Base-by-base conservation (phyloP, 441 rosid species). In the Brassica hybrid region DNA sequence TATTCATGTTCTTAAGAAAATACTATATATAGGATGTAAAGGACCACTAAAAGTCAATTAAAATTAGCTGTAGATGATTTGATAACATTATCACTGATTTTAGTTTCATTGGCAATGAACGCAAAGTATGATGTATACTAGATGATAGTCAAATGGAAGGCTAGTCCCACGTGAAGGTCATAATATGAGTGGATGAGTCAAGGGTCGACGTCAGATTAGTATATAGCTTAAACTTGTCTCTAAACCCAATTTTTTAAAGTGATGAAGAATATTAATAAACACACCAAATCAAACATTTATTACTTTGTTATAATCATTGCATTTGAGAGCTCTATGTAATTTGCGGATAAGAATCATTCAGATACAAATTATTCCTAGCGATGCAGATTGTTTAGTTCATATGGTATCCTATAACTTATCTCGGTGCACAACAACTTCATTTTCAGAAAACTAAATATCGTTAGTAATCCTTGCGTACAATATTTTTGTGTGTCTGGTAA, bases 111-210 rank as follows among this genome's bases (percentile, higher is more conserved):
- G 66, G 36, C 71, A 30, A 77, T 43, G 34, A 57, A 62, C 58
- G 50, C 45, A 65, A 71, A 41, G 48, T 18, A 58, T 43, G 18
- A 56, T 71, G 68, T 45, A 45, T 41, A 48, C 19, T 14, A 13
- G 58, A 67, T 36, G 11, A 56, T 45, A 66, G 57, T 74, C n/a
- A 70, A 79, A 69, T 65, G 36, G 43, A 71, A 79, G 60, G 71
- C 69, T 68, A 59, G 52, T 80, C 76, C 73, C 65, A 81, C 73
- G 81, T 89, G 86, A 84, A 83, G 83, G 88, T 88, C 91, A 85
- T 81, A 76, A 81, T 60, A 63, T 75, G 71, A 86, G 97, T 92
- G 97, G 93, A 82, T 10, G 84, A 84, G 96, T 92, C 97, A 88
- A 90, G 84, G 88, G 83, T 83, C 85, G 38, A 34, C 38, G 58